Percentiles rank a stretch among this genome's conserved stretches.
phyloP scores from a whole-genome alignment of 495 filamentous ascomycete genomes.

The Trichoderma virens region DNA sequence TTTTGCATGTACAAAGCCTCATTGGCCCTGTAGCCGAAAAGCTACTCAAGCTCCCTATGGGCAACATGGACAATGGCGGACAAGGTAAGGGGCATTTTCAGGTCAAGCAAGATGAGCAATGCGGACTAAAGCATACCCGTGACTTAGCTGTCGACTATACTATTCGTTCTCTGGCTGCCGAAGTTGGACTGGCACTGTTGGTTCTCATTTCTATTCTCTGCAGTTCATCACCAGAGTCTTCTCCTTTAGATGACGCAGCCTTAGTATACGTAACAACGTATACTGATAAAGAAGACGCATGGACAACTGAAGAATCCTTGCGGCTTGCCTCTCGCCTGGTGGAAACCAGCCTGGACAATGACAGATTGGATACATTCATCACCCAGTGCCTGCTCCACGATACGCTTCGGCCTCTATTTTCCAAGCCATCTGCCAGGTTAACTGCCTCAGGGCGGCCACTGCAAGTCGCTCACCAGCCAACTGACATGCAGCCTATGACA shows the following conservation, averaged over 20 bases:
- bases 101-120: neutral
- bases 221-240: neutral
- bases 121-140: neutral
- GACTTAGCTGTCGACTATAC: neutral
- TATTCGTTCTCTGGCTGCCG: neutral
- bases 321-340: neutral
- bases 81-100: neutral
- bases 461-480: slow-evolving; percentile 30
- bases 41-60: neutral
- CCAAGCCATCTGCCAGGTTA: slow-evolving; percentile 53
- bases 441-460: slow-evolving; percentile 56
- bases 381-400: slow-evolving; percentile 45
- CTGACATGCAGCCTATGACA: slow-evolving; percentile 29
- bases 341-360: slow-evolving; percentile 7
- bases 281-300: neutral
- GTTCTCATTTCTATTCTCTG: neutral
- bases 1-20: neutral
- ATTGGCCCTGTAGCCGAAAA: neutral
- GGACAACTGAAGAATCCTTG: neutral
- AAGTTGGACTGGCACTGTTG: neutral
- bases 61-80: too few relatives aligned
- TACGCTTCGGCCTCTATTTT: slow-evolving; percentile 62
- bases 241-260: neutral
- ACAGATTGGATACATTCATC: slow-evolving; percentile 26
- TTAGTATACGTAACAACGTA: neutral